Evolutionary conservation across 73 alveolate genomes (phyloP).

Genomic region (Urostyla sp.): DNA sequence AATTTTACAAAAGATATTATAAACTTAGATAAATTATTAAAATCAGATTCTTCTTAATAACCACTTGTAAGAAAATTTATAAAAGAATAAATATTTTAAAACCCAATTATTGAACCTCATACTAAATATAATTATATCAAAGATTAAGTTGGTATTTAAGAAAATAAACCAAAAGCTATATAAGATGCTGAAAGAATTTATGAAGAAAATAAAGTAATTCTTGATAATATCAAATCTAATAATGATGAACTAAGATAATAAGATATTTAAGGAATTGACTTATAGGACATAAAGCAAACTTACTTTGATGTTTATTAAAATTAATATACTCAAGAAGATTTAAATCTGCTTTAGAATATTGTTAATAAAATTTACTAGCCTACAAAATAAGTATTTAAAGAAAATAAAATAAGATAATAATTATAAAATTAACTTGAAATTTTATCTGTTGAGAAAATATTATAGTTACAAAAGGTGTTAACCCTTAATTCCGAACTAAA

Average conservation of each 20-base stretch:
- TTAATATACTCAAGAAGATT: background rate
- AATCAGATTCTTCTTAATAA: too few relatives aligned
- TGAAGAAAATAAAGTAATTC: background rate
- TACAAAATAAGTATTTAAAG: constrained; percentile 9
- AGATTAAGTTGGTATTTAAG: constrained; percentile 13
- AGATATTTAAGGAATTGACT: constrained; percentile 10
- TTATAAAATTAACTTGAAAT: background rate
- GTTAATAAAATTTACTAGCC: background rate
- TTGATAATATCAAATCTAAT: constrained; percentile 13
- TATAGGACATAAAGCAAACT: background rate
- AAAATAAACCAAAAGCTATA: background rate
- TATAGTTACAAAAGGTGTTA: background rate
- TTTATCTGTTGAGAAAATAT: background rate
- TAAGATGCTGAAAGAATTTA: constrained; percentile 19
- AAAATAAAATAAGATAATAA: constrained; percentile 18
- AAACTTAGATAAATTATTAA: too few relatives aligned
- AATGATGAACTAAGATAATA: background rate
- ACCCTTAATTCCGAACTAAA: background rate
- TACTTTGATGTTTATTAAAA: constrained; percentile 14
- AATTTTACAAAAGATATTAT: too few relatives aligned
- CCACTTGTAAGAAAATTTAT: too few relatives aligned
- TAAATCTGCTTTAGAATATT: background rate
- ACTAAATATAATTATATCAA: constrained; percentile 13
- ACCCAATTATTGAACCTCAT: constrained; percentile 23
- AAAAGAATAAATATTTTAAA: too few relatives aligned